Conservation (phyloP, 139 green algal species). For the Yamagishiella unicocca region DNA sequence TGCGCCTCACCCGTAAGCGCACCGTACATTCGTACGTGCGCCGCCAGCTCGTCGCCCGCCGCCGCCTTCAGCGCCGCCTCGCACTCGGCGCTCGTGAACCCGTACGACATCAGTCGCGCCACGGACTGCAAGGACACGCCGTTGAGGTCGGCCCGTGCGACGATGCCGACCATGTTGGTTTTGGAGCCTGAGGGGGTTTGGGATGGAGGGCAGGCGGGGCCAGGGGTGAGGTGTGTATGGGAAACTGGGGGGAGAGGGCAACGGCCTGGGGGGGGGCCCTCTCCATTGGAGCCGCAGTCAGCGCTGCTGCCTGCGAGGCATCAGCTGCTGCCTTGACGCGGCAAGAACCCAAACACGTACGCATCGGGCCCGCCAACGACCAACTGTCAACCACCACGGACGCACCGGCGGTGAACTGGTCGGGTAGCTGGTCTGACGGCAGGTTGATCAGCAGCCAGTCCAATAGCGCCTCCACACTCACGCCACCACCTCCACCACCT, state of each 20-base stretch:
- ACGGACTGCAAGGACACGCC: constrained; percentile 31
- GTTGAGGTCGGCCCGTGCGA: not conserved
- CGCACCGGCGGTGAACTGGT: constrained; percentile 70
- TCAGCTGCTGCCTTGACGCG: too few relatives aligned
- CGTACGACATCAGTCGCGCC: constrained; percentile 51
- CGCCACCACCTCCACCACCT: not conserved
- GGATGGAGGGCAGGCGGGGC: not conserved
- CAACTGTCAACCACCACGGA: not conserved
- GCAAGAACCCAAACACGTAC: too few relatives aligned
- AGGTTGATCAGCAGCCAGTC: constrained; percentile 86
- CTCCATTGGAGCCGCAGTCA: too few relatives aligned
- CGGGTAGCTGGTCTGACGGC: constrained; percentile 73
- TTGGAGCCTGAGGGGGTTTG: not conserved
- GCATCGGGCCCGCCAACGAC: not conserved
- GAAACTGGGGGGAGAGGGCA: too few relatives aligned
- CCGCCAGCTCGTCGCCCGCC: constrained; percentile 59
- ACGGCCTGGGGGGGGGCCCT: too few relatives aligned
- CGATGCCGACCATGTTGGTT: constrained; percentile 34
- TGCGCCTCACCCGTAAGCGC: constrained; percentile 52
- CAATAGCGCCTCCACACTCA: constrained; percentile 58
- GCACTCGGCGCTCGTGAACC: constrained; percentile 58
- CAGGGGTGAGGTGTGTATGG: not conserved
- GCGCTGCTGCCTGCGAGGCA: too few relatives aligned
- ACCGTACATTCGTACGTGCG: constrained; percentile 59
- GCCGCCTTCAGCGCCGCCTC: constrained; percentile 56